Evolutionary conservation across 75 land plant genomes (phyloP), one percentile per base, ranked within the genome.

Genomic region (Pinus tabuliformis): DNA sequence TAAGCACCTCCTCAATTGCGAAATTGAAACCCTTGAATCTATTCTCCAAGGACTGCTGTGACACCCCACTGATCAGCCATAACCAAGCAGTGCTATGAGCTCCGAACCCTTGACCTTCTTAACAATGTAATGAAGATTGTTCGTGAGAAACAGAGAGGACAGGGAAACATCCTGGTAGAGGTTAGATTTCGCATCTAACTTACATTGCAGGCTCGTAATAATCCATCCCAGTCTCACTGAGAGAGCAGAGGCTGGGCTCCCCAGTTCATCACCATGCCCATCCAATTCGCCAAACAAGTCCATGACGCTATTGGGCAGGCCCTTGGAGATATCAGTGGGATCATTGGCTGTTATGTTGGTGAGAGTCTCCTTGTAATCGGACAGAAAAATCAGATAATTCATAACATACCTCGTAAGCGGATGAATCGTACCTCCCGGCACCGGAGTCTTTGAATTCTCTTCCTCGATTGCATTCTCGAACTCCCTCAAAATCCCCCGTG

Each of bases 1-100:
- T 86, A 75, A 87, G 88, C 12, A 86, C 77, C 68, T 95, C 92
- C 30, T 95, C 98, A 63, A 95, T 93, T 0, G 86, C 82, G 26
- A 49, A 21, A 74, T 86, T 88, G 81, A 95, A 95, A 33, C 80
- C 59, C 80, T 82, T 86, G 60, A 88, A 79, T 73, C 83, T 84
- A 26, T 26, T 26, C 26, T 26, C 26, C 26, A 26, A 26, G 26
- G 26, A 26, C 5, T 62, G 65, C 61, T 78, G 84, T 3, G 85
- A 87, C 1, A 82, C 73, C 20, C 83, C 76, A 59, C 73, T 83
- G 21, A 82, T 89, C 93, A 93, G 1, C 81, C 87, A 49, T 86
- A 88, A 6, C 91, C 91, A 0, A 93, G 30, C 8, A 85, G 60
- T 0, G 28, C 13, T 28, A 82, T 20, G 6, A 93, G 84, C 2